phyloP scores from a whole-genome alignment of 2,329 filamentous ascomycete species.

The Botrytis tulipae region DNA sequence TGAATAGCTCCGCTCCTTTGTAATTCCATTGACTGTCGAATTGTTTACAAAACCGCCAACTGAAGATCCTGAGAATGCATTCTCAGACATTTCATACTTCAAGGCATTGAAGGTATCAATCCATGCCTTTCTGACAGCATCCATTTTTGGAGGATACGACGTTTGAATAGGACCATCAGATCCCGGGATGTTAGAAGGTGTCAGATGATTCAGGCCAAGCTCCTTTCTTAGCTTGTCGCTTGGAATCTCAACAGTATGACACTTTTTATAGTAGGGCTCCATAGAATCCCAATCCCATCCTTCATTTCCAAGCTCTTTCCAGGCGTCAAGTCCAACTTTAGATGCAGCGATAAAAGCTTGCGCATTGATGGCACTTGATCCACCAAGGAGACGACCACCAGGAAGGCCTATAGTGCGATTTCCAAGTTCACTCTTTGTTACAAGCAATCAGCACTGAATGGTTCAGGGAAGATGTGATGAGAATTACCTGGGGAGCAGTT shows the following conservation, averaged over 20 bases:
- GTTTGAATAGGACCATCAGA: conserved; percentile 9
- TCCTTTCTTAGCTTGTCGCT: background rate
- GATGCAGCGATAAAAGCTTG: conserved; percentile 30
- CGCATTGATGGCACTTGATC: conserved; percentile 39
- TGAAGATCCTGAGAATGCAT: background rate
- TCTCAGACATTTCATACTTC: background rate
- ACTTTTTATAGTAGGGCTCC: conserved; percentile 43
- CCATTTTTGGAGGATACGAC: background rate
- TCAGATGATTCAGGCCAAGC: background rate
- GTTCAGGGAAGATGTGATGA: conserved; percentile 2
- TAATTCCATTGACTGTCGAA: background rate
- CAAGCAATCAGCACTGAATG: conserved; percentile 15
- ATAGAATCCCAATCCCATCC: conserved; percentile 39
- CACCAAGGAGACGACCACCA: conserved; percentile 41
- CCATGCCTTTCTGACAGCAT: conserved; percentile 2
- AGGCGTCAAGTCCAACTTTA: conserved; percentile 39
- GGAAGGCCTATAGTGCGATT: conserved; percentile 27
- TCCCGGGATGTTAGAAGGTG: background rate
- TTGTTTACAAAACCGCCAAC: background rate
- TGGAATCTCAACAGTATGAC: conserved; percentile 24
- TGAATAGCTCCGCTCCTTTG: background rate
- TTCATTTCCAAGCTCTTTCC: conserved; percentile 46
- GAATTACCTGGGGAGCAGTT: conserved; percentile 40
- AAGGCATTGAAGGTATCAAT: conserved; percentile 1
- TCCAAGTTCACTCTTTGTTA: conserved; percentile 18